A percentile compares a stretch with the other conserved stretches of the same genome.
These are phyloP conservation scores for Mycena rosella DNA, from an alignment of 768 basidiomycete genomes.

Conservation along the genomic window DNA sequence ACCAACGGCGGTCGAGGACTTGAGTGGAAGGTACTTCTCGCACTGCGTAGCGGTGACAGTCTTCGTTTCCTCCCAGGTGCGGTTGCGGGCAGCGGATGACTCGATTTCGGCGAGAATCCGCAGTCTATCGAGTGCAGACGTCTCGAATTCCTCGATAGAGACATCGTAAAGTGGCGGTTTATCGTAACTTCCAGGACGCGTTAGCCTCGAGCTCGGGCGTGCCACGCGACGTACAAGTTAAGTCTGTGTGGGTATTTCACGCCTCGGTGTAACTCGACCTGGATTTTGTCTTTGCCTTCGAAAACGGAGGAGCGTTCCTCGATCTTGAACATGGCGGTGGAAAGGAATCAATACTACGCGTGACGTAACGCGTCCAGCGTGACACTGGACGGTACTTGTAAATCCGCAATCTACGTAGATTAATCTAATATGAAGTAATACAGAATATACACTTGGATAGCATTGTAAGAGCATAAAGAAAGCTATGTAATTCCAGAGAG, in stretches of 20 bases:
- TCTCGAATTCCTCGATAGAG: conserved; percentile 96
- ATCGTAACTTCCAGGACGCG: conserved; percentile 75
- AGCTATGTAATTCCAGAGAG: neutral
- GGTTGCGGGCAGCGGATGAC: conserved; percentile 86
- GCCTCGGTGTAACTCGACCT: conserved; percentile 32
- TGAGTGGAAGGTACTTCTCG: conserved; percentile 82
- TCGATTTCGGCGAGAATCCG: conserved; percentile 93
- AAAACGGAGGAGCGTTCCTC: conserved; percentile 42
- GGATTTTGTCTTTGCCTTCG: conserved; percentile 40
- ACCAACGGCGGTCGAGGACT: conserved; percentile 63
- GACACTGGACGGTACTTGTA: too few species aligned
- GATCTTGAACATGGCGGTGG: conserved; percentile 49
- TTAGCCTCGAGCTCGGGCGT: conserved; percentile 17
- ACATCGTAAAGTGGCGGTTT: conserved; percentile 88
- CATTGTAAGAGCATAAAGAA: conserved; percentile 23
- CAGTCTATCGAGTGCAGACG: conserved; percentile 87
- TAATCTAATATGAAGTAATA: conserved; percentile 18
- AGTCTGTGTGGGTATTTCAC: conserved; percentile 72
- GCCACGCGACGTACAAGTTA: conserved; percentile 74
- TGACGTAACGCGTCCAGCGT: conserved; percentile 23
- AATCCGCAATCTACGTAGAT: too few species aligned
- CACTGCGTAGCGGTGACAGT: conserved; percentile 72
- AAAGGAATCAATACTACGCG: conserved; percentile 26
- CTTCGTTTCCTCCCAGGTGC: conserved; percentile 83
- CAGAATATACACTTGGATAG: conserved; percentile 19